Evolutionary conservation across 352 stramenopile species (phyloP).

Genomic region (Phytophthora aleatoria): DNA sequence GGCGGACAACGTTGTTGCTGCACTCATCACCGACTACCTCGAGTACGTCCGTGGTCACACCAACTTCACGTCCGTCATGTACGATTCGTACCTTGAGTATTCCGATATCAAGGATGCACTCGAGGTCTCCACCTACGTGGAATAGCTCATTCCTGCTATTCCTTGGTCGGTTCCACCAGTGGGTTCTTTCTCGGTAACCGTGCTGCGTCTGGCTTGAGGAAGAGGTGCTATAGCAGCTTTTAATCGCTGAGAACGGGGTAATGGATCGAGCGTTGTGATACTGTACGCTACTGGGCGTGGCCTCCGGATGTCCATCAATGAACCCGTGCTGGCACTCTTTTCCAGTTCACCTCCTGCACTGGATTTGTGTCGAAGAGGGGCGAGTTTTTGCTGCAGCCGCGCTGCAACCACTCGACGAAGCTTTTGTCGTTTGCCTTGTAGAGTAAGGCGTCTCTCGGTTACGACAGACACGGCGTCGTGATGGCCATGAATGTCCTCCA

Average conservation of each 20-base stretch:
- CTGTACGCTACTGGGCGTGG: constrained; percentile 56
- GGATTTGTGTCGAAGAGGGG: constrained; percentile 34
- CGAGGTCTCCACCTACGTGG: constrained; percentile 42
- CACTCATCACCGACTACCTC: constrained; percentile 38
- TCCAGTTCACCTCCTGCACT: constrained; percentile 16
- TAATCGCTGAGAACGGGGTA: constrained; percentile 25
- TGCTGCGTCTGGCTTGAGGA: constrained; percentile 6
- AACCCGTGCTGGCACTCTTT: constrained; percentile 21
- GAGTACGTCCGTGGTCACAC: constrained; percentile 41
- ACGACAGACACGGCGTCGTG: constrained; percentile 12
- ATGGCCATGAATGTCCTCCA: background rate
- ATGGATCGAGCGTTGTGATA: constrained; percentile 45
- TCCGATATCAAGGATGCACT: constrained; percentile 40
- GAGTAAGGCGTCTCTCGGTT: constrained; percentile 22
- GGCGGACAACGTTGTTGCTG: constrained; percentile 46
- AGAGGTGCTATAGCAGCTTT: constrained; percentile 12
- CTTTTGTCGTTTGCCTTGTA: constrained; percentile 33
- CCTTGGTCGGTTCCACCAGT: background rate
- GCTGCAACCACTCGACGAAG: constrained; percentile 27
- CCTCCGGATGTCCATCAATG: constrained; percentile 28
- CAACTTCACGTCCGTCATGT: constrained; percentile 39
- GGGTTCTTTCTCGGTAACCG: constrained; percentile 4
- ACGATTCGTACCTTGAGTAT: constrained; percentile 49
- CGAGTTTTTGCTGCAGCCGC: constrained; percentile 32
- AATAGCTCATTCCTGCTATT: background rate